phyloP scores from a whole-genome alignment of 306 rosid genomes.

The Corylus avellana region DNA sequence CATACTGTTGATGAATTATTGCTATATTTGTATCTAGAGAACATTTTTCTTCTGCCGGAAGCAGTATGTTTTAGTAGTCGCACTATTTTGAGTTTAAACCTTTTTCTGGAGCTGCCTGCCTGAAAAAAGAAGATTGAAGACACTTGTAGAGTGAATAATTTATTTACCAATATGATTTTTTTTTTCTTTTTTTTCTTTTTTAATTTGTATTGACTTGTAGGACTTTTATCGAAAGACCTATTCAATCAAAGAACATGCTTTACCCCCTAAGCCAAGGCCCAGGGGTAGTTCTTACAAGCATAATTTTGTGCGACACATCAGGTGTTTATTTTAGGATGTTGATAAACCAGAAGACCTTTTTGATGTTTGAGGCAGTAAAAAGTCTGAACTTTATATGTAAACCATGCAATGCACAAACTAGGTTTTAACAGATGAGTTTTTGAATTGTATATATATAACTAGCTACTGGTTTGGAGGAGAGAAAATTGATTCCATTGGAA shows the following conservation, averaged over 20 bases:
- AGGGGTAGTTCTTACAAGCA: background rate
- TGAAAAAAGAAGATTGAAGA: background rate
- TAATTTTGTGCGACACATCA: background rate
- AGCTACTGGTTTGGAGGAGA: background rate
- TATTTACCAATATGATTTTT: no score
- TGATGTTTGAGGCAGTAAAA: background rate
- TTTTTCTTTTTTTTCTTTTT: background rate
- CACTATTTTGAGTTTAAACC: background rate
- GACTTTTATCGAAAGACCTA: background rate
- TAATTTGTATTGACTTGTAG: background rate
- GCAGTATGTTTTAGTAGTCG: background rate
- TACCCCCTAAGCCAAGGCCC: background rate
- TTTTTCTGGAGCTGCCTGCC: background rate
- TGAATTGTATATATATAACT: background rate
- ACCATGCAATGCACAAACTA: background rate
- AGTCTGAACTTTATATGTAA: background rate
- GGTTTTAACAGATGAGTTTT: background rate
- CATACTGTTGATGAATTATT: background rate
- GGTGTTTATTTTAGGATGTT: background rate
- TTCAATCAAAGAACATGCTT: background rate
- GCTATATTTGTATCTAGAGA: background rate
- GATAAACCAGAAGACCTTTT: background rate
- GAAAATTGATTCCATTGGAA: background rate
- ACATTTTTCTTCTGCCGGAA: background rate
- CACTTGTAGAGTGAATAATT: background rate